Percentiles rank a stretch among this genome's conserved stretches.
These are phyloP conservation scores for Parmelia sp. DNA, from an alignment of 495 filamentous ascomycete species.

Conservation along the genomic window DNA sequence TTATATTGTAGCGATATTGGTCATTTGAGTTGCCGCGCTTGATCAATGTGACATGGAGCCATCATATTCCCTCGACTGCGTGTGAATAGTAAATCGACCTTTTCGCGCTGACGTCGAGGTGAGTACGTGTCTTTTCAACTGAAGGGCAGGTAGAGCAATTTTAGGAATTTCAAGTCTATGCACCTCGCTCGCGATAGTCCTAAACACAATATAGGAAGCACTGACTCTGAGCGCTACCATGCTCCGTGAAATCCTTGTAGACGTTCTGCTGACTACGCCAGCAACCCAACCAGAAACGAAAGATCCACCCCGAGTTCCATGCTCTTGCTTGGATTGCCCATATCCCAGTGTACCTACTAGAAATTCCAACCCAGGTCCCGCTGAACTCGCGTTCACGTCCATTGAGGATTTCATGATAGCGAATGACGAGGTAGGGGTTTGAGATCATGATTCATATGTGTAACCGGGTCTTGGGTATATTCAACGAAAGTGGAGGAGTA, in stretches of 20 bases:
- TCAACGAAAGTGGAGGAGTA: background rate
- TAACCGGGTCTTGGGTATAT: background rate
- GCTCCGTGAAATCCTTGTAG: background rate
- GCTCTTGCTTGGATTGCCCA: background rate
- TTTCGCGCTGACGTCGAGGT: too few species aligned
- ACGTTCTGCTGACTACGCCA: background rate
- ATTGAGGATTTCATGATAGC: background rate
- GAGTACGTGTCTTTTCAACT: too few species aligned
- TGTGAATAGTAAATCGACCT: too few species aligned
- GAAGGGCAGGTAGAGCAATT: too few species aligned
- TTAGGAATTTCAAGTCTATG: too few species aligned
- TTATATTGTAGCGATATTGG: too few species aligned
- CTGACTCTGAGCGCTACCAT: too few species aligned
- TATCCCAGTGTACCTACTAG: background rate
- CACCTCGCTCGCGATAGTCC: too few species aligned
- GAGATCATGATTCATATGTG: background rate
- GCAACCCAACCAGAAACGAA: background rate
- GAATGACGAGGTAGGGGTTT: background rate
- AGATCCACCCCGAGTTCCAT: background rate
- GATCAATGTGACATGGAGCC: too few species aligned
- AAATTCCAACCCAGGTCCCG: background rate
- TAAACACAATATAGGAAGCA: too few species aligned
- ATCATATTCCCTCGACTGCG: too few species aligned
- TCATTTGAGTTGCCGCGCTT: too few species aligned
- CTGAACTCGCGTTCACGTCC: background rate